phyloP scores from a whole-genome alignment of 148 eudicot species.

The Vaccinium macrocarpon region DNA sequence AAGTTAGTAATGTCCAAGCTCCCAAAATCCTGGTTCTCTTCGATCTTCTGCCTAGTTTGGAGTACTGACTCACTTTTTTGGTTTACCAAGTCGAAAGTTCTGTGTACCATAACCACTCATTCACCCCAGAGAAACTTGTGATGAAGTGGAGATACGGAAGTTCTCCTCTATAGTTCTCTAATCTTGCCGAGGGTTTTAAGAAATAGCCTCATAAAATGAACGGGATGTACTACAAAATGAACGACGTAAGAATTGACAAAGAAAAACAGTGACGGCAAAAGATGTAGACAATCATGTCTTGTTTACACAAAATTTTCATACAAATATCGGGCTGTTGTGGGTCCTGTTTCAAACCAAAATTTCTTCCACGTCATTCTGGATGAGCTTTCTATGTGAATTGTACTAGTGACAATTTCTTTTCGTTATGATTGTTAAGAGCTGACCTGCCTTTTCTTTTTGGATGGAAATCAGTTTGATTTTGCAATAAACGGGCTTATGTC shows the following conservation, averaged over 20 bases:
- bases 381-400: background rate
- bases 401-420: background rate
- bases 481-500: constrained; percentile 80
- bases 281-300: background rate
- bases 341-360: constrained; percentile 2
- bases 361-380: constrained; percentile 8
- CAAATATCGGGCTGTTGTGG: background rate
- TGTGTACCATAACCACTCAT: background rate
- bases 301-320: background rate
- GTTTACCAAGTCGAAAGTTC: background rate
- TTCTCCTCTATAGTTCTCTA: background rate
- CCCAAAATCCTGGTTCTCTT: background rate
- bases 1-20: background rate
- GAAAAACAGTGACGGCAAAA: background rate
- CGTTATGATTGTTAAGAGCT: background rate
- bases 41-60: background rate
- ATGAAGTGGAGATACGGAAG: background rate
- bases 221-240: background rate
- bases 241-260: no score
- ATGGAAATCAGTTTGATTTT: constrained; percentile 67
- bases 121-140: background rate
- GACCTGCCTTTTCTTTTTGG: background rate
- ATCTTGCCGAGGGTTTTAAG: background rate
- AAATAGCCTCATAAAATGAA: background rate
- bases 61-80: background rate